Conservation (phyloP, 257 asterid species). For the Nicotiana undulata region DNA sequence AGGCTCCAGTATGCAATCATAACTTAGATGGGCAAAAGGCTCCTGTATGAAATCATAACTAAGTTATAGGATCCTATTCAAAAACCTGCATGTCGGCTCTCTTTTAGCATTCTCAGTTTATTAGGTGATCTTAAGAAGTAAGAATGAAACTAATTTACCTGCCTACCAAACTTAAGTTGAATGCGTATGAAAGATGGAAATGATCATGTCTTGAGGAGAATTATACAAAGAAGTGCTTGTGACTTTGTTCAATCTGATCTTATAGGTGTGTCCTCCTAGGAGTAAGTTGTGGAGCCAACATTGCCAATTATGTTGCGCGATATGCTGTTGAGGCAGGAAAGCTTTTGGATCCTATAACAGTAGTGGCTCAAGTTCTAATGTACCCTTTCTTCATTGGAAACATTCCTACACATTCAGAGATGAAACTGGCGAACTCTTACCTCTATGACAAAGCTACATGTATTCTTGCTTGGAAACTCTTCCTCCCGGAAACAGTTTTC, state of each 20-base stretch:
- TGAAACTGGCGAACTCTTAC: conserved; percentile 54
- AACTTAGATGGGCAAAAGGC: not conserved
- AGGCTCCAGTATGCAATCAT: not conserved
- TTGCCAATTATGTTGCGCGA: conserved; percentile 53
- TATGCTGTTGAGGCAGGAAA: conserved; percentile 48
- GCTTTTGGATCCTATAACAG: conserved; percentile 54
- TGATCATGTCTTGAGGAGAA: not conserved
- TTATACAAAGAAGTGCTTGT: not conserved
- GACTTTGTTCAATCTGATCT: not conserved
- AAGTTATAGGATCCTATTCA: not conserved
- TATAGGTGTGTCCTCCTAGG: conserved; percentile 85
- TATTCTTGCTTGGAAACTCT: conserved; percentile 73
- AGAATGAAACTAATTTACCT: not conserved
- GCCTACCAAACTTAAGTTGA: not conserved
- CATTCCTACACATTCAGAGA: conserved; percentile 53
- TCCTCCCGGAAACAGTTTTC: conserved; percentile 47
- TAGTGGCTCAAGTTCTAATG: conserved; percentile 87
- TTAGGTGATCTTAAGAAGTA: not conserved
- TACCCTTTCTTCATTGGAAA: conserved; percentile 79
- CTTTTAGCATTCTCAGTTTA: not conserved
- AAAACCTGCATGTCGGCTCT: not conserved
- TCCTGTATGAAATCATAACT: not conserved
- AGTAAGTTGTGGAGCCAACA: conserved; percentile 80
- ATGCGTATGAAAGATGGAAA: not conserved
- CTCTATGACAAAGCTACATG: conserved; percentile 61